Conservation (phyloP, 2,329 filamentous ascomycete species). For the Cladosporium colombiae region DNA sequence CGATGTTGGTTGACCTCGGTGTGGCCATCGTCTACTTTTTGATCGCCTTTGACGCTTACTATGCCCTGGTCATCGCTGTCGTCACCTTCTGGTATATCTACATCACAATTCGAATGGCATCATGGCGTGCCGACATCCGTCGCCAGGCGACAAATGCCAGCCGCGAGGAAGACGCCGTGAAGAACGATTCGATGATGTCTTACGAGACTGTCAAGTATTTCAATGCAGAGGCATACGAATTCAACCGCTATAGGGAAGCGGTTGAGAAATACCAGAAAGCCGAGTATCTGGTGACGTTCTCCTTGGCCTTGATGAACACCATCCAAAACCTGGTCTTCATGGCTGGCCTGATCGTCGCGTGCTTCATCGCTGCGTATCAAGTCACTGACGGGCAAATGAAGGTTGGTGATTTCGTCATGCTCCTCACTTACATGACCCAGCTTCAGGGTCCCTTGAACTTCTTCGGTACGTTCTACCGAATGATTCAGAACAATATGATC, state of each 20-base stretch:
- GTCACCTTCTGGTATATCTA: conserved; percentile 97
- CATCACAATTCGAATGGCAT: conserved; percentile 92
- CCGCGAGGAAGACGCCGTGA: conserved; percentile 92
- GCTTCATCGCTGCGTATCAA: conserved; percentile 69
- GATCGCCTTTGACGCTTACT: conserved; percentile 79
- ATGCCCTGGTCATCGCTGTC: conserved; percentile 83
- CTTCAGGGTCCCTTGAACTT: conserved; percentile 70
- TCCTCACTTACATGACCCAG: conserved; percentile 74
- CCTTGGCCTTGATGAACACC: conserved; percentile 61
- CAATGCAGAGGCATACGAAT: conserved; percentile 62
- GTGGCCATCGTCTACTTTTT: conserved; percentile 83
- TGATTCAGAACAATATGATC: conserved; percentile 95
- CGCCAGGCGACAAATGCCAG: conserved; percentile 94
- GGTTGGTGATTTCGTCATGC: conserved; percentile 68
- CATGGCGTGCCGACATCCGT: conserved; percentile 86
- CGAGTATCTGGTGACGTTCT: conserved; percentile 58
- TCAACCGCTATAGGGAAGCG: conserved; percentile 57
- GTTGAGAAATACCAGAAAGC: conserved; percentile 59
- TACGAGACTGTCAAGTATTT: conserved; percentile 79
- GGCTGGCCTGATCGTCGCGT: conserved; percentile 65
- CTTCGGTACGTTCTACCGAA: conserved; percentile 91
- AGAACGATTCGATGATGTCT: conserved; percentile 98
- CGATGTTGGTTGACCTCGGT: conserved; percentile 88
- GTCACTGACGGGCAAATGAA: conserved; percentile 62
- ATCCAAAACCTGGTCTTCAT: conserved; percentile 66